Percentiles rank a stretch among this genome's conserved stretches.
phyloP scores from a whole-genome alignment of 257 asterid genomes.

The Paraleonurus japonicus region DNA sequence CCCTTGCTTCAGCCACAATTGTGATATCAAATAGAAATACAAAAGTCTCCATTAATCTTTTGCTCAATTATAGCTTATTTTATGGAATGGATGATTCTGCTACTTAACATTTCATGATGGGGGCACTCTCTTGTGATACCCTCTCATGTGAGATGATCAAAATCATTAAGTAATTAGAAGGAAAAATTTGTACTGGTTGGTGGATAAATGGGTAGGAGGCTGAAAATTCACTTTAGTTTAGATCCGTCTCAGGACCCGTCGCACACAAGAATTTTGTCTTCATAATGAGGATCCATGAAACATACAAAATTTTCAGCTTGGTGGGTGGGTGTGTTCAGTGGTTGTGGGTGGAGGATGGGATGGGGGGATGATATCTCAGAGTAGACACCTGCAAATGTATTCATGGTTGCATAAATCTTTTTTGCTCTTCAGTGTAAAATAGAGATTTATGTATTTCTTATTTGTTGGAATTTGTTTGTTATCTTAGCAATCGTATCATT shows the following conservation, averaged over 20 bases:
- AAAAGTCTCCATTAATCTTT: constrained; percentile 6
- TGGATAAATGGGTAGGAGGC: not conserved
- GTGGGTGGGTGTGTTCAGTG: not conserved
- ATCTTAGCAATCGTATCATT: not conserved
- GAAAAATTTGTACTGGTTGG: not conserved
- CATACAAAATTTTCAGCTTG: constrained; percentile 6
- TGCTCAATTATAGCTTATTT: constrained; percentile 12
- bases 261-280: not conserved
- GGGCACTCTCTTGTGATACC: not conserved
- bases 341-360: not conserved
- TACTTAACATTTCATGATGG: not conserved
- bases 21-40: constrained; percentile 7
- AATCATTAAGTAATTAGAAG: not conserved
- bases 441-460: not conserved
- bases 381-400: not conserved
- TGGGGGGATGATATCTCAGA: not conserved
- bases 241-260: not conserved
- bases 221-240: not conserved
- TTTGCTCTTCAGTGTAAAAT: constrained; percentile 6
- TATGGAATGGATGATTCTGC: not conserved
- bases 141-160: not conserved
- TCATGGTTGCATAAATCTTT: not conserved
- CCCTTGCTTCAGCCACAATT: constrained; percentile 11
- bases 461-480: not conserved
- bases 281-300: not conserved